Base-by-base conservation (phyloP, 2,329 filamentous ascomycete species). In the Aureobasidium namibiae region DNA sequence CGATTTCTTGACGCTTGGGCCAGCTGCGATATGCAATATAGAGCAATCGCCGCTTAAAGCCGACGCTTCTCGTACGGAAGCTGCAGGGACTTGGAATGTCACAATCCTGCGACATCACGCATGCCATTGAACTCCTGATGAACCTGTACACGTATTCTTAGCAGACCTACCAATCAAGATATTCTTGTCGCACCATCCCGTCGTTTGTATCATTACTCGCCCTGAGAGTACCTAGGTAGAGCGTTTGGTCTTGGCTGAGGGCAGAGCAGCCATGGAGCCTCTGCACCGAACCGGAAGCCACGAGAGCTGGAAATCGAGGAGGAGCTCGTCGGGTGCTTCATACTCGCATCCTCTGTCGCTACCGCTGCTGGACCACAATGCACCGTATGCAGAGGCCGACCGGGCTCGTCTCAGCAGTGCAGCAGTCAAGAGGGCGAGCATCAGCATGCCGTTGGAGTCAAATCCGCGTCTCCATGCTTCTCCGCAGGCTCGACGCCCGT, bases 381-480 rank as follows among this genome's bases (percentile, higher is more conserved):
- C 79, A 64, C 77, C 79, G 59, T 78, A 82, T 69, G 80, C 79
- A 60, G 83, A 87, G 66, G 78, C 84, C 34, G 81, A 82, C 63
- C 81, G 80, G 31, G 81, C 80, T 61, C 78, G 39, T 16, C 33
- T 45, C 36, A 59, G 57, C 39, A 41, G 80, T 59, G 76, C 77
- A 63, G 78, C 82, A 69, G 78, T 81, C 63, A 82, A 84, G 60
- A 78, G 80, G 67, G 78, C 84, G 60, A 86, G 78, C 70, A 77
- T 86, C 62, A 86, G 82, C 64, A 86, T 88, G 80, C 83, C 85
- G n/a, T 18, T 41, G 39, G 26, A 80, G 31, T 68, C 74, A 16
- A 67, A 64, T 23, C 42, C 52, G 26, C 36, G 45, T 34, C 39
- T 18, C 39, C 26, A 26, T 33, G 6, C 4, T 14, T 42, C 36